A percentile compares a stretch with the other conserved stretches of the same genome.
phyloP scores from a whole-genome alignment of 2,329 filamentous ascomycete genomes.

The Grosmannia penicillata region DNA sequence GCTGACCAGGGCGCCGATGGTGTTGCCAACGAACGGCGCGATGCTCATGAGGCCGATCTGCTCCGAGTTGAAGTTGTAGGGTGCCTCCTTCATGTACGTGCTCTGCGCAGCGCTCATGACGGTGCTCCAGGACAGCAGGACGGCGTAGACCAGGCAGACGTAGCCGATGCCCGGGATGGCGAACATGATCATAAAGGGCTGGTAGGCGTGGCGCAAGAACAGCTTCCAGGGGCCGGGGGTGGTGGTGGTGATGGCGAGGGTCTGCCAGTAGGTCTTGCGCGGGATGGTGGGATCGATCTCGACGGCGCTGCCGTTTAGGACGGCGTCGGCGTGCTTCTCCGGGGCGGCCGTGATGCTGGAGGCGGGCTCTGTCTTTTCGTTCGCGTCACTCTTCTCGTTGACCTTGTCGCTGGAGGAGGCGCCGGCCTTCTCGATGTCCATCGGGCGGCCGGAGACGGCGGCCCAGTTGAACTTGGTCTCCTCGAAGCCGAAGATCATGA shows the following conservation, averaged over 20 bases:
- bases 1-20: slow-evolving; percentile 1
- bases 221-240: slow-evolving; percentile 2
- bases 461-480: slow-evolving; percentile 8
- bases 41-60: slow-evolving; percentile 6
- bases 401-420: background rate
- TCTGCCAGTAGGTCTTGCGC: slow-evolving; percentile 4
- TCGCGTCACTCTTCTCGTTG: background rate
- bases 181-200: slow-evolving; percentile 7
- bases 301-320: background rate
- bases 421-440: background rate
- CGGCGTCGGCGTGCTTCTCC: background rate
- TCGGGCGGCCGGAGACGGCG: background rate
- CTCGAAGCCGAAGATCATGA: slow-evolving; percentile 7
- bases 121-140: slow-evolving; percentile 2
- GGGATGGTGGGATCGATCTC: slow-evolving; percentile 1
- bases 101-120: slow-evolving; percentile 5
- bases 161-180: slow-evolving; percentile 6
- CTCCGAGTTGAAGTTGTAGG: slow-evolving; percentile 4
- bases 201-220: slow-evolving; percentile 7
- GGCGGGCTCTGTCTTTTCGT: background rate
- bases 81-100: slow-evolving; percentile 2
- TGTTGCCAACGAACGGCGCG: slow-evolving; percentile 4
- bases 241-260: slow-evolving; percentile 1
- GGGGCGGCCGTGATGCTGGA: background rate
- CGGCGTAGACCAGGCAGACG: slow-evolving; percentile 6